Base-by-base conservation (phyloP, 1,139 yeast genomes). In the Pneumocystis canis region DNA sequence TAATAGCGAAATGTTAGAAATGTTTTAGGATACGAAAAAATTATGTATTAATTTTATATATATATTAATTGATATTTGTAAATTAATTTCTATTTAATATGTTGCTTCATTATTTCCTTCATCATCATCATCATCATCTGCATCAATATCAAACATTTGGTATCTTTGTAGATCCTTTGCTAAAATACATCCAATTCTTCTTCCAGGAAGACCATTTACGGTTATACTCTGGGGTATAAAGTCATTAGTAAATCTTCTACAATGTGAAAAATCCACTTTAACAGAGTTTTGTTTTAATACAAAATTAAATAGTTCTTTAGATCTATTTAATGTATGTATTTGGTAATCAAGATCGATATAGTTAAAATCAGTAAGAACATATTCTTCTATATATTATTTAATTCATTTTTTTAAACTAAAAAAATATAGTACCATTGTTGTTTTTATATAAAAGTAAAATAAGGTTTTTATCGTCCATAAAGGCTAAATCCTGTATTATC, bases 131-230 rank as follows among this genome's bases (percentile, higher is more conserved):
- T 57, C 67, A 39, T 65, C 68, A 14, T 62, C 67, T 33, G 62
- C 69, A 35, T 68, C 70, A 5, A 68, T 63, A 62, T 68, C 69
- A 61, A 68, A 68, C 6, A 68, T 64, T 37, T 61, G 47, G 56
- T 65, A 66, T 6, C 69, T 64, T 59, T 67, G 69, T 54, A 57
- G 40, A 47, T 68, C 70, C 25, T 66, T 63, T 35, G 68, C 66
- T 14, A 68, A 54, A 30, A 65, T 63, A 16, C 63, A 56, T 11
- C 69, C 70, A n/a, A 67, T 67, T 18, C 70, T 60, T 40, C 70
- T 62, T 18, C 68, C 68, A 31, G 31, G 25, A 5, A 67, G 57
- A 30, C 68, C 68, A 59, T 67, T 68, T 39, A 67, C 61, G 2
- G 68, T 62, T 57, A 68, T 18, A 3, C 64, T 62, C 5, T 62